Evolutionary conservation across 164 flowering plant genomes (phyloP).

Genomic region (Umbellularia californica): DNA sequence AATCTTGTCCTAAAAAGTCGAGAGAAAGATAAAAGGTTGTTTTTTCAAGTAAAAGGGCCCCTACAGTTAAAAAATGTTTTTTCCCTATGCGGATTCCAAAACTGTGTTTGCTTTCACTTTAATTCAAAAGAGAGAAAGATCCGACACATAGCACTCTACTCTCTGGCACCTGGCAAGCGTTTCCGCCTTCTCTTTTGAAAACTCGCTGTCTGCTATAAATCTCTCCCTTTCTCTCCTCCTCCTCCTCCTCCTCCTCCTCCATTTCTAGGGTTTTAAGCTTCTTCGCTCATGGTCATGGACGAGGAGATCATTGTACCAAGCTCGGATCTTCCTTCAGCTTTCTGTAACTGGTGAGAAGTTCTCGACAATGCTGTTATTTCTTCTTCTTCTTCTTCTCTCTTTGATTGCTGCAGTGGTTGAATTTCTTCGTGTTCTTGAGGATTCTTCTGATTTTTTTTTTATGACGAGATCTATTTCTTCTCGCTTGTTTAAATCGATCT

Average conservation of each 20-base stretch:
- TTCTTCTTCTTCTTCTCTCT: background rate
- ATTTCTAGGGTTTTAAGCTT: background rate
- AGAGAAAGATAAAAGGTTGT: background rate
- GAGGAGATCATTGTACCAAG: background rate
- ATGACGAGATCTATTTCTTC: background rate
- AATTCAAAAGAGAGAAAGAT: background rate
- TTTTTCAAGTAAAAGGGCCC: background rate
- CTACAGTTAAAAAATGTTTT: background rate
- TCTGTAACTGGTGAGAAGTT: background rate
- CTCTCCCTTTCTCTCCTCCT: background rate
- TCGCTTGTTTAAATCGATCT: background rate
- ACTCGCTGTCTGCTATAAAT: background rate
- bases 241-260: background rate
- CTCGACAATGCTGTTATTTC: background rate
- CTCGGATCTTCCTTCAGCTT: background rate
- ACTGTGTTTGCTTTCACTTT: background rate
- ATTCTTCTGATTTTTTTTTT: background rate
- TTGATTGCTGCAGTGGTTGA: background rate
- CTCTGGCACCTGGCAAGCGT: background rate
- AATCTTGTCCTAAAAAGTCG: background rate
- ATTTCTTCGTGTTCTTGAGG: background rate
- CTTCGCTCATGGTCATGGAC: background rate
- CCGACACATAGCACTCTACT: background rate
- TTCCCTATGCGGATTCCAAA: background rate
- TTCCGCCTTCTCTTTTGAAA: conserved; percentile 2